These are phyloP conservation scores for Patellifolia procumbens DNA, from an alignment of 179 eudicot genomes.

Conservation along the genomic window DNA sequence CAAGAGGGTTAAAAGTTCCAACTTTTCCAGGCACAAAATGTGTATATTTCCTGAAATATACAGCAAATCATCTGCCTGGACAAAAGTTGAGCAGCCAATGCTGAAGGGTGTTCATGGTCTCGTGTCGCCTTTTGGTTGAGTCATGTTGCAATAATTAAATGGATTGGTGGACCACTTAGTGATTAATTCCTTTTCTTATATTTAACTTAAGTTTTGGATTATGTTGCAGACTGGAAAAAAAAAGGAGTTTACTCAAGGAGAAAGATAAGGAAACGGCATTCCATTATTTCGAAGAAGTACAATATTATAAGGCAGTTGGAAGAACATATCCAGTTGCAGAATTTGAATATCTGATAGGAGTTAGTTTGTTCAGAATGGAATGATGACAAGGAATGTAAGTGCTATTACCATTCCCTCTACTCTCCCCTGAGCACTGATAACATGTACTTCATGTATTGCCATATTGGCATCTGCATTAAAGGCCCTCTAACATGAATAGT, in stretches of 20 bases:
- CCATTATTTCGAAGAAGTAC: constrained; percentile 11
- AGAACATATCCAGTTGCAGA: constrained; percentile 5
- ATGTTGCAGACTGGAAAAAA: neutral
- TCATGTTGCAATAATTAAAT: constrained; percentile 18
- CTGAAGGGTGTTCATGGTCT: constrained; percentile 12
- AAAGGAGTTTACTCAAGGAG: neutral
- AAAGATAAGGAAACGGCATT: constrained; percentile 6
- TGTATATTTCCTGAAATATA: constrained; percentile 1
- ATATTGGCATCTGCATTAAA: too few relatives aligned
- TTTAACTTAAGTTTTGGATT: constrained; percentile 12
- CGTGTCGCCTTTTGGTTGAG: constrained; percentile 20
- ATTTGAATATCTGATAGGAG: constrained; percentile 6
- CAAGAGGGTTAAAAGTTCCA: neutral
- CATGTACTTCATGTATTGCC: too few relatives aligned
- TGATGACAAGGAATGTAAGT: constrained; percentile 11
- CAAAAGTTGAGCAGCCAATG: constrained; percentile 22
- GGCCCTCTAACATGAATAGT: too few relatives aligned
- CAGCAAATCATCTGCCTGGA: constrained; percentile 11
- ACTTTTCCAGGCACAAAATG: neutral
- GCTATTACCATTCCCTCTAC: neutral
- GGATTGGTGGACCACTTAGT: constrained; percentile 17
- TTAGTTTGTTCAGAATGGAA: neutral
- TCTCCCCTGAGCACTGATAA: too few relatives aligned
- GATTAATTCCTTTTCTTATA: constrained; percentile 18
- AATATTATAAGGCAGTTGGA: neutral